Percentiles rank a stretch among this genome's conserved stretches.
These are phyloP conservation scores for Candida pseudocylindracea DNA, from an alignment of 1,139 yeast species.

Conservation along the genomic window DNA sequence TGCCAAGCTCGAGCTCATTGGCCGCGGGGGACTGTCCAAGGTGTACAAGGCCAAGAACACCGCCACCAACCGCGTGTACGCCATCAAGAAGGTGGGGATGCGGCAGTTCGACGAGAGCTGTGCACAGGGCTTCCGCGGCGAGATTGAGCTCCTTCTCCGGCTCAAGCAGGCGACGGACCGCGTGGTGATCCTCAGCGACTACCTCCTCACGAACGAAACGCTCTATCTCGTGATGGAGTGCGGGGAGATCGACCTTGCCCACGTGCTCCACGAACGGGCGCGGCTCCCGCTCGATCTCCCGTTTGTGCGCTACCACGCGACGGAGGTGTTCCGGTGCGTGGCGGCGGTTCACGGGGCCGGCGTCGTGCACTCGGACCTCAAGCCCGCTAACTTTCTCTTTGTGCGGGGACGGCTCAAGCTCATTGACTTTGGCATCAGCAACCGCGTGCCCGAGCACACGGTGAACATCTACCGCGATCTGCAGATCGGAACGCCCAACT, in stretches of 20 bases:
- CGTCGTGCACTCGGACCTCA: constrained; percentile 83
- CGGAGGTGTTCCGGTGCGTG: constrained; percentile 68
- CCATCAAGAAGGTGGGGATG: constrained; percentile 63
- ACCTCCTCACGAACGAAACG: constrained; percentile 40
- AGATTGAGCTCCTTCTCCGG: constrained; percentile 49
- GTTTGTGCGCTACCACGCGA: constrained; percentile 64
- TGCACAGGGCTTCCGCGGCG: constrained; percentile 68
- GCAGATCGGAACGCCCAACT: constrained; percentile 89
- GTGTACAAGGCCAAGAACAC: constrained; percentile 59
- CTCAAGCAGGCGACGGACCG: constrained; percentile 33
- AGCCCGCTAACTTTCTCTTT: constrained; percentile 85
- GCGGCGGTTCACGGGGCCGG: constrained; percentile 73
- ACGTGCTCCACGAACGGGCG: constrained; percentile 41
- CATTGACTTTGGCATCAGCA: constrained; percentile 92
- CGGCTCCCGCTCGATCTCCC: constrained; percentile 40
- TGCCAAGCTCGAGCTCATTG: constrained; percentile 59
- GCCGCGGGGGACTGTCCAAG: constrained; percentile 86
- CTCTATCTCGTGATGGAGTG: constrained; percentile 79
- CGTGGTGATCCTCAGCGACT: constrained; percentile 63
- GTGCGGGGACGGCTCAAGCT: constrained; percentile 72
- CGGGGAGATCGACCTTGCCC: constrained; percentile 83
- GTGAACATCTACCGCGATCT: constrained; percentile 76
- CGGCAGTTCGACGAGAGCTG: constrained; percentile 65
- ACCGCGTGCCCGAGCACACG: constrained; percentile 85
- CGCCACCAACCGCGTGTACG: constrained; percentile 34